Evolutionary conservation across 2,329 filamentous ascomycete genomes (phyloP), one percentile per base, ranked within the genome.

Genomic region (Penicillium palitans): DNA sequence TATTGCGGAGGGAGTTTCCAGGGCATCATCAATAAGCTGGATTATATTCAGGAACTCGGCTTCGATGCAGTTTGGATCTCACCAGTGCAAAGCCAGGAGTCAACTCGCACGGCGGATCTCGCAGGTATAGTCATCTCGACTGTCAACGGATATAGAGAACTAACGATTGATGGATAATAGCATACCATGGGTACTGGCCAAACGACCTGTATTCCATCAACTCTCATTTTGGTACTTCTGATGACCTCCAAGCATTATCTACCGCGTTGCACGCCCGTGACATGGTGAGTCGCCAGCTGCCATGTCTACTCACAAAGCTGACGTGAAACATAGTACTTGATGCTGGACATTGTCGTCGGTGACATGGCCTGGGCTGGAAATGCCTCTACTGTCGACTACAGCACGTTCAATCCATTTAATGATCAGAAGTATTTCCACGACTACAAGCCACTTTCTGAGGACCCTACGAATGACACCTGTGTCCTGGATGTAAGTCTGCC

Each of bases 191-290:
- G 12, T 58, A 58, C 35, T 58, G 56, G 56, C 56, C 56, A 21
- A 58, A 55, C n/a, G 48, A 41, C 37, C 52, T 46, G 70, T 81
- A 82, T 66, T 67, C 73, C 15, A 69, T 89, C 61, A 89, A 89
- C 66, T 64, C 78, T 2, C 78, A 84, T 58, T 86, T 84, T 61
- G 87, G 87, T 21, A 83, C 83, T 0, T 78, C 78, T 3, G 77
- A 83, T 21, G 87, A 90, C 63, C 77, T 90, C 57, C 80, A 81
- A 63, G 78, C 77, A 9, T 77, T 90, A 15, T 78, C 85, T 2
- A 72, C 74, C 25, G 83, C 81, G 2, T 73, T 86, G 2, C 85
- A 88, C 66, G 71, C 73, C 19, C 77, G 83, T 4, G 78, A 72
- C 25, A 87, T 86, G 52, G 52, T 55, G 44, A 49, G 52, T 49